These are phyloP conservation scores for Aspergillus transmontanensis DNA, from an alignment of 2,329 filamentous ascomycete species.

Conservation along the genomic window DNA sequence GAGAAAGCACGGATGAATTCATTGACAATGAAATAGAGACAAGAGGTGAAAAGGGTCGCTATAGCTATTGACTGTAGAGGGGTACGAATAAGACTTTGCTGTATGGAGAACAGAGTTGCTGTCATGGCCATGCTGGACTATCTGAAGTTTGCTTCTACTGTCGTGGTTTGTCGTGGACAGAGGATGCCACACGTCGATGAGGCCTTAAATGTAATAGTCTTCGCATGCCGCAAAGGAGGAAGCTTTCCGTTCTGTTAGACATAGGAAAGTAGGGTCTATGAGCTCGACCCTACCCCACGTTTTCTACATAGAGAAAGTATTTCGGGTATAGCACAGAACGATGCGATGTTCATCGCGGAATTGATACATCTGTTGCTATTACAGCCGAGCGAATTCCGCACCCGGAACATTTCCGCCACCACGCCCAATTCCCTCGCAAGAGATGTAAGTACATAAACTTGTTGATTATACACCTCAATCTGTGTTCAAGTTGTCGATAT, in stretches of 20 bases:
- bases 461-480: not conserved
- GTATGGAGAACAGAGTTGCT: slow-evolving; percentile 24
- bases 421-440: not conserved
- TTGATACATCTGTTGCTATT: not conserved
- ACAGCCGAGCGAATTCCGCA: slow-evolving; percentile 27
- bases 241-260: slow-evolving; percentile 23
- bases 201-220: slow-evolving; percentile 2
- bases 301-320: slow-evolving; percentile 9
- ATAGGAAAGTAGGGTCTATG: not conserved
- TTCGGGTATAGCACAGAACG: not conserved
- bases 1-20: slow-evolving; percentile 51
- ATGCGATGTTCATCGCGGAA: slow-evolving; percentile 11
- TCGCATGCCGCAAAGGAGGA: slow-evolving; percentile 16
- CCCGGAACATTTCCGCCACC: slow-evolving; percentile 26
- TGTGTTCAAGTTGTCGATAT: not conserved
- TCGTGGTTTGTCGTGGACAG: not conserved
- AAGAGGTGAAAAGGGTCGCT: slow-evolving; percentile 30
- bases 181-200: not conserved
- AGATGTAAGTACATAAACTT: not conserved
- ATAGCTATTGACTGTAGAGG: slow-evolving; percentile 26
- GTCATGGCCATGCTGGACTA: slow-evolving; percentile 30
- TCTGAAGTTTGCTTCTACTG: not conserved
- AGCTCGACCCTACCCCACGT: slow-evolving; percentile 14
- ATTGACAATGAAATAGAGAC: slow-evolving; percentile 53
- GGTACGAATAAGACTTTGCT: slow-evolving; percentile 19